These are phyloP conservation scores for Leucosporidium scottii DNA, from an alignment of 768 basidiomycete genomes.

Conservation along the genomic window DNA sequence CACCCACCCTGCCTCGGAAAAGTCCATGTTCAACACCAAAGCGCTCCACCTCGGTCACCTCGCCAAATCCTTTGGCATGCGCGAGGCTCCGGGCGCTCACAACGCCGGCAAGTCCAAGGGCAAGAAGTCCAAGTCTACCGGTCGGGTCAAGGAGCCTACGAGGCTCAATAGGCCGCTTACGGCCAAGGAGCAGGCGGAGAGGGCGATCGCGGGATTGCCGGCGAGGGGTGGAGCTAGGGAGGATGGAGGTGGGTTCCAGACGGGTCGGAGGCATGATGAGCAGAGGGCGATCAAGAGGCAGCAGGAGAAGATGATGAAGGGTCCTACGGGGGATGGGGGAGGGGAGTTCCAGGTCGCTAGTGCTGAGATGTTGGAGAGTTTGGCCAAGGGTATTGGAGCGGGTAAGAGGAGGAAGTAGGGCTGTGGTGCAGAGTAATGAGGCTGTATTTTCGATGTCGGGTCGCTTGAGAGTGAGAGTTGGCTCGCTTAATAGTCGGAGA, in stretches of 20 bases:
- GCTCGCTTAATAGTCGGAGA: no score
- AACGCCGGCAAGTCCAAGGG: background rate
- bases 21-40: conserved; percentile 91
- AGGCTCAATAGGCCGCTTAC: background rate
- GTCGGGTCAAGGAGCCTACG: background rate
- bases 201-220: background rate
- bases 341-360: conserved; percentile 31
- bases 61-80: conserved; percentile 82
- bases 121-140: background rate
- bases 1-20: conserved; percentile 90
- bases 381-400: conserved; percentile 2
- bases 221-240: background rate
- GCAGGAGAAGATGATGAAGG: conserved; percentile 25
- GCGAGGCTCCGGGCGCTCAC: conserved; percentile 61
- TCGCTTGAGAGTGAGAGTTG: no score
- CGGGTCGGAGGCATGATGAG: conserved; percentile 18
- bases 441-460: background rate
- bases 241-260: conserved; percentile 22
- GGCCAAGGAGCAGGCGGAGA: conserved; percentile 2
- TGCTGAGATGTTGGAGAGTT: conserved; percentile 1
- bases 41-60: conserved; percentile 86
- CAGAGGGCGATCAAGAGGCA: conserved; percentile 24
- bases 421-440: background rate
- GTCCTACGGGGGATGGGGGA: conserved; percentile 15
- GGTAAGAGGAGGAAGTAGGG: conserved; percentile 1